phyloP scores from a whole-genome alignment of 495 filamentous ascomycete genomes.

The Lasiosphaeriaceae sp. region DNA sequence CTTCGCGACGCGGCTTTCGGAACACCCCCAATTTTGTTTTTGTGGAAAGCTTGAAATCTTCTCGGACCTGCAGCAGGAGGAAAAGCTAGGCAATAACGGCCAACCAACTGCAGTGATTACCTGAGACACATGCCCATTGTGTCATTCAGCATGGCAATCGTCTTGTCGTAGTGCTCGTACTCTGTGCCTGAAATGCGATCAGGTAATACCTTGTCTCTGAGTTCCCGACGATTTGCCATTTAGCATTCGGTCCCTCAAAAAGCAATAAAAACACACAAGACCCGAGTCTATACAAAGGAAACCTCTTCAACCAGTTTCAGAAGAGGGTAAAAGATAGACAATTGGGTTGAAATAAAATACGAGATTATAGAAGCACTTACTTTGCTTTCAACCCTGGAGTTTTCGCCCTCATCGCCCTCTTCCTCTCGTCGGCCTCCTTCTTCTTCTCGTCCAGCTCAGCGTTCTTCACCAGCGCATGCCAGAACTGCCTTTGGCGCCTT shows the following conservation, averaged over 20 bases:
- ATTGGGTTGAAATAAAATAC: no score
- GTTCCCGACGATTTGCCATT: background rate
- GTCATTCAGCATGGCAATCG: slow-evolving; percentile 68
- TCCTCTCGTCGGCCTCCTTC: background rate
- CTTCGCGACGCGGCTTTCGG: background rate
- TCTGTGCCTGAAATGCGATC: slow-evolving; percentile 8
- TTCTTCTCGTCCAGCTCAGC: no score
- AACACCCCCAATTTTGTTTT: background rate
- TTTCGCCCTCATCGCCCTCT: slow-evolving; percentile 9
- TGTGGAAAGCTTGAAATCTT: background rate
- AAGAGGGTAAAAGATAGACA: no score
- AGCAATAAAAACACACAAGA: background rate
- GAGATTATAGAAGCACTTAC: no score
- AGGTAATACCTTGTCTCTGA: no score
- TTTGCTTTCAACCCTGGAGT: background rate
- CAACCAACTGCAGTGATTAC: background rate
- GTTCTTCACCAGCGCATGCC: slow-evolving; percentile 6
- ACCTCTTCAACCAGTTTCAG: no score
- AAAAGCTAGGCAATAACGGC: background rate
- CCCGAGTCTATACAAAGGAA: background rate
- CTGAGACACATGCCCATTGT: slow-evolving; percentile 23
- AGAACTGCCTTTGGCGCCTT: background rate
- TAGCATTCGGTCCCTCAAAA: background rate
- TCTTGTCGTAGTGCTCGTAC: slow-evolving; percentile 60
- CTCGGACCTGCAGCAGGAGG: background rate